phyloP scores from a whole-genome alignment of 2,329 filamentous ascomycete species.

The Nemania sp. region DNA sequence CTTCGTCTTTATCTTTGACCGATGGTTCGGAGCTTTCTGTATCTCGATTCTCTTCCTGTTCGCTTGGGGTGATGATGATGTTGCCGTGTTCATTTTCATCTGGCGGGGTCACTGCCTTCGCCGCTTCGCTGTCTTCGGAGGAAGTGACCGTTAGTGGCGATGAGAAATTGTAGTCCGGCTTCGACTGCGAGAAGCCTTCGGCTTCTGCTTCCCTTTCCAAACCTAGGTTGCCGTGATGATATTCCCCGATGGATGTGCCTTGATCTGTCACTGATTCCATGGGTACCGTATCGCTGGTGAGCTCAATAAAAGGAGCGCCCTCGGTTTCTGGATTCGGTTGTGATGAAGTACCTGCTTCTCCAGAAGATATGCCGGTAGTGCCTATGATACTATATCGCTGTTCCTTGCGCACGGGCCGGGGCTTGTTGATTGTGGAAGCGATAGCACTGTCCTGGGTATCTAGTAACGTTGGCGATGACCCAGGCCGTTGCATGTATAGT shows the following conservation, averaged over 20 bases:
- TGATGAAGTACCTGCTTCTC: not conserved
- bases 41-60: slow-evolving; percentile 1
- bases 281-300: not conserved
- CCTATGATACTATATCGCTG: not conserved
- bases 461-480: slow-evolving; percentile 23
- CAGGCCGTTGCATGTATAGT: slow-evolving; percentile 15
- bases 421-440: not conserved
- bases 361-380: not conserved
- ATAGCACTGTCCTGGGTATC: slow-evolving; percentile 17
- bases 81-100: not conserved
- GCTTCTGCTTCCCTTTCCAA: not conserved
- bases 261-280: slow-evolving; percentile 5
- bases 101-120: not conserved
- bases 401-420: not conserved
- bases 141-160: slow-evolving; percentile 28
- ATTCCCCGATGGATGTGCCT: slow-evolving; percentile 2
- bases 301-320: not conserved
- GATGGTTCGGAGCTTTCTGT: slow-evolving; percentile 4
- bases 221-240: not conserved
- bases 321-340: not conserved
- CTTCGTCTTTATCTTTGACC: too few species aligned
- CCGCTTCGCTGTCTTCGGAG: slow-evolving; percentile 8
- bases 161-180: slow-evolving; percentile 34
- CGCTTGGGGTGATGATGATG: not conserved
- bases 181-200: slow-evolving; percentile 32